Conservation (phyloP, 1,139 yeast species). For the Candida mesenterica region DNA sequence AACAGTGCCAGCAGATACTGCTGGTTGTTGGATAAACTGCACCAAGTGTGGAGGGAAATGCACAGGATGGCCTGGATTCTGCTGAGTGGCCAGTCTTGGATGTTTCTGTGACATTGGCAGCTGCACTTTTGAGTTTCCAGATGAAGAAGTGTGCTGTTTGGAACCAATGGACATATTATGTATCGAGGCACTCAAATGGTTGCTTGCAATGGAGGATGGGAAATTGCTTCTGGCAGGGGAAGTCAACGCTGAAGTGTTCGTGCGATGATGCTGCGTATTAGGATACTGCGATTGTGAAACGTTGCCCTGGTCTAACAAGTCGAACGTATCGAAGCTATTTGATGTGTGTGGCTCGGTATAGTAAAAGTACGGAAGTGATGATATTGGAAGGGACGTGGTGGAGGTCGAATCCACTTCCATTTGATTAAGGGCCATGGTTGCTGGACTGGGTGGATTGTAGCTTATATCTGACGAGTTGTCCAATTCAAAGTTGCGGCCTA, state of each 20-base stretch:
- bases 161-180: constrained; percentile 1
- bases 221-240: constrained; percentile 7
- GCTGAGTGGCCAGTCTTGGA: no score
- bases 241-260: constrained; percentile 11
- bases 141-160: not conserved
- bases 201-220: not conserved
- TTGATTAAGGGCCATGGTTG: constrained; percentile 14
- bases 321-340: constrained; percentile 34
- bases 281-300: constrained; percentile 20
- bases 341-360: constrained; percentile 21
- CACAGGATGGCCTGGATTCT: not conserved
- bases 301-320: constrained; percentile 20
- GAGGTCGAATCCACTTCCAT: constrained; percentile 36
- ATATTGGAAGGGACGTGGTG: constrained; percentile 30
- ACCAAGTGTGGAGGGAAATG: not conserved
- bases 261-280: constrained; percentile 23
- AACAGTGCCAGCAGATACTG: not conserved
- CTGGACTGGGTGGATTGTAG: constrained; percentile 2
- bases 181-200: not conserved
- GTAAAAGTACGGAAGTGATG: constrained; percentile 33
- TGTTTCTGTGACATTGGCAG: not conserved
- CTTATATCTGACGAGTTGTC: not conserved
- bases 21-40: not conserved
- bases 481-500: not conserved
- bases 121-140: not conserved